Conservation (phyloP, 306 rosid genomes). For the Malus sieversii region DNA sequence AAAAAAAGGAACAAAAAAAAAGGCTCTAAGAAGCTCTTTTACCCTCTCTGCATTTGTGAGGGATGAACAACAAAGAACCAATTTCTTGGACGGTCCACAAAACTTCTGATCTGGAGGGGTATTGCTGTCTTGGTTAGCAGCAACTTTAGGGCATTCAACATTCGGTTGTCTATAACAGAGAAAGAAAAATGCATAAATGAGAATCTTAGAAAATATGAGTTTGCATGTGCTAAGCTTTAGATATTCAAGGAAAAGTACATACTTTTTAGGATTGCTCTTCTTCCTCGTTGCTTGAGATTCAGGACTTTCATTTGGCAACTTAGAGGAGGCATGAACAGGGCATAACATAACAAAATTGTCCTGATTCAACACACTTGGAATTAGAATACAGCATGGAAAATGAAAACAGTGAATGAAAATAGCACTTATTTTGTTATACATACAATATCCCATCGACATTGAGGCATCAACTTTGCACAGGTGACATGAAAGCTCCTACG, state of each 20-base stretch:
- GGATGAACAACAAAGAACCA: constrained; percentile 83
- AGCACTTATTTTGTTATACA: constrained; percentile 7
- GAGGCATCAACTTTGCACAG: constrained; percentile 74
- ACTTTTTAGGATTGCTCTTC: constrained; percentile 29
- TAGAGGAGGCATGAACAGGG: constrained; percentile 62
- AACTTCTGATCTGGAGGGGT: constrained; percentile 19
- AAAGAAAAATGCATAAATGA: constrained; percentile 1
- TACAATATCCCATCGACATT: constrained; percentile 92
- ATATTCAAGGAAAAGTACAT: neutral
- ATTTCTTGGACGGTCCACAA: constrained; percentile 48
- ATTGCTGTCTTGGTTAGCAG: constrained; percentile 18
- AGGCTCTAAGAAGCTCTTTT: constrained; percentile 19
- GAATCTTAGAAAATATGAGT: neutral
- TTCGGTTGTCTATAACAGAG: constrained; percentile 19
- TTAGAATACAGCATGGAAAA: neutral
- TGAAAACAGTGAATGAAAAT: neutral
- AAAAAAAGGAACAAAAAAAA: neutral
- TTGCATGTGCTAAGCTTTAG: neutral
- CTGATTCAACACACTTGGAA: constrained; percentile 28
- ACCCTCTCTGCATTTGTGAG: constrained; percentile 70
- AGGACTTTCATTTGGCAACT: constrained; percentile 53
- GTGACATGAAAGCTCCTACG: constrained; percentile 87
- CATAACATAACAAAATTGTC: constrained; percentile 85
- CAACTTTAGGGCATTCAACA: constrained; percentile 14
- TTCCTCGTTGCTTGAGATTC: constrained; percentile 39